A percentile compares a stretch with the other conserved stretches of the same genome.
phyloP scores from a whole-genome alignment of 2,329 filamentous ascomycete genomes.

The Volutella citrinella region DNA sequence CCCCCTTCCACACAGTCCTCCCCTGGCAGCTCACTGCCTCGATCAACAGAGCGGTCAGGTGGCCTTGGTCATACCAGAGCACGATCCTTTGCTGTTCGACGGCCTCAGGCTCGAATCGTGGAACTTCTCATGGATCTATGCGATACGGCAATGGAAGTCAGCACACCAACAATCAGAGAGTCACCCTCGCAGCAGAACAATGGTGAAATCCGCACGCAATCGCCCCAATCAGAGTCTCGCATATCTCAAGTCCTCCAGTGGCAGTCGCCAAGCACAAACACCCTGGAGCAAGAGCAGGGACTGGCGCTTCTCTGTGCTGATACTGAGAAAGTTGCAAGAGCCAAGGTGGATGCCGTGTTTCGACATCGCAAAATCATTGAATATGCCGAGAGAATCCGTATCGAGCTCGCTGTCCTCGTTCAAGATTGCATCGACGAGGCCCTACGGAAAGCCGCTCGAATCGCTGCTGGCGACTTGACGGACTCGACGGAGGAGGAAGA shows the following conservation, averaged over 20 bases:
- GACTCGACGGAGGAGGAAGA: slow-evolving; percentile 68
- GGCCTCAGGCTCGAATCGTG: slow-evolving; percentile 88
- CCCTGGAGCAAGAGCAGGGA: slow-evolving; percentile 89
- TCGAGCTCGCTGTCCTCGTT: slow-evolving; percentile 89
- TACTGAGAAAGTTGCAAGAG: slow-evolving; percentile 77
- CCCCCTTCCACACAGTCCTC: slow-evolving; percentile 69
- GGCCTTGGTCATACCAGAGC: slow-evolving; percentile 77
- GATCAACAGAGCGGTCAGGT: slow-evolving; percentile 69
- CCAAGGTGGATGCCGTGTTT: slow-evolving; percentile 90
- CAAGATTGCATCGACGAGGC: slow-evolving; percentile 95
- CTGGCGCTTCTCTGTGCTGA: slow-evolving; percentile 84
- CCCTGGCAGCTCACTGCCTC: slow-evolving; percentile 67
- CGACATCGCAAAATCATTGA: slow-evolving; percentile 91
- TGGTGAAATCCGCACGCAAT: slow-evolving; percentile 86
- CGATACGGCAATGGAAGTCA: slow-evolving; percentile 93
- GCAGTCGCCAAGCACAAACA: slow-evolving; percentile 91
- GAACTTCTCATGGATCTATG: slow-evolving; percentile 93
- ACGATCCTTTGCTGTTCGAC: slow-evolving; percentile 85
- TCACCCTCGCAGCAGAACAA: slow-evolving; percentile 57
- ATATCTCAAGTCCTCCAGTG: slow-evolving; percentile 94
- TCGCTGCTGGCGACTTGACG: slow-evolving; percentile 79
- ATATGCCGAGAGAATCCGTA: slow-evolving; percentile 90
- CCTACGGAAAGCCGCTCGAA: slow-evolving; percentile 81
- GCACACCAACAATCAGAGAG: slow-evolving; percentile 89
- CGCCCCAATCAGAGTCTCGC: slow-evolving; percentile 90